Base-by-base conservation (phyloP, 495 filamentous ascomycete genomes). In the Penicillium roqueforti region DNA sequence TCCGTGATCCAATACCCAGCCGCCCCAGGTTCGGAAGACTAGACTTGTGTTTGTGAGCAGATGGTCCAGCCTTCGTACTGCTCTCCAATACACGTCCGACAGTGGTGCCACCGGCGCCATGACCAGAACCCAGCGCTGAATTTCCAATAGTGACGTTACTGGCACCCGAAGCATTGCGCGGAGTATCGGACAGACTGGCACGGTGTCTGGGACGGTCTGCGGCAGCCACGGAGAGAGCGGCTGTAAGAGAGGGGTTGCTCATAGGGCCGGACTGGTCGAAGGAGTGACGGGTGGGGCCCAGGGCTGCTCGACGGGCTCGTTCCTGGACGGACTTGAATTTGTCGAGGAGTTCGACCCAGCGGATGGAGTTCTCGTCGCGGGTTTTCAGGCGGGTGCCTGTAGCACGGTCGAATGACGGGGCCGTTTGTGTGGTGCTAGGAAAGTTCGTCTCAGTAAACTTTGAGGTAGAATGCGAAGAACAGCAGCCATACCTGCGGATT, bases 281-380 rank as follows among this genome's bases (percentile, higher is more conserved):
- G 14, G 61, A 58, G 9, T 66, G 58, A 16, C 68, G 58, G 73
- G 70, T 26, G 68, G 56, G 42, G 63, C 60, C 56, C 56, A 82
- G 77, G 14, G 76, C 57, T 47, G 76, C 57, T 47, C 81, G 68
- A 26, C 84, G 76, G 22, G 88, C 86, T 28, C 81, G 82, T 54
- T 99, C 95, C 63, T 99, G 93, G 18, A 92, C 90, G 20, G 75
- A 76, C 56, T 87, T 87, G 69, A 97, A 99, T 64, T 96, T 97
- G 53, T 97, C 93, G n/a, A 99, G 82, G 16, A 99, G 80, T 53
- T 99, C 95, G 13, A 79, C 80, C 93, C 93, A 99, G 46, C 86
- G 84, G 63, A 98, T 93, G 40, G 79, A 81, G 37, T 83, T 84
- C 46, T 96, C 92, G 41, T 95, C 88, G 45, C 91, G 80, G 19